A percentile compares a stretch with the other conserved stretches of the same genome.
phyloP scores from a whole-genome alignment of 2,329 filamentous ascomycete species.

The Diplocarpon mali region DNA sequence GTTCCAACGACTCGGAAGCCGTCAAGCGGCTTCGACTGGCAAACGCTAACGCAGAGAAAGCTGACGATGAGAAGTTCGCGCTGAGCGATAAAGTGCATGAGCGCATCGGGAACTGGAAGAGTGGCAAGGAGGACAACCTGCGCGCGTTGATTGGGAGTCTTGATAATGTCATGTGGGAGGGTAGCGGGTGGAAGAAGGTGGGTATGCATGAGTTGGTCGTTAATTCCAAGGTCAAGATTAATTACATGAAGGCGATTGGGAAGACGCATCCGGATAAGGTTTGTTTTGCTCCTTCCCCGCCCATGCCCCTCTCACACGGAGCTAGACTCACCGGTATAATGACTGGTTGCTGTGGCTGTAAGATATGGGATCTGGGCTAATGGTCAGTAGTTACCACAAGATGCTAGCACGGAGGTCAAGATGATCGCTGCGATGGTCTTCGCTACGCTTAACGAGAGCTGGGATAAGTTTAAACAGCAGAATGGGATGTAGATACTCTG shows the following conservation, averaged over 20 bases:
- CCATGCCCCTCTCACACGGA: conserved; percentile 5
- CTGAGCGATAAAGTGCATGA: conserved; percentile 79
- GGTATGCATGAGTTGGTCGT: conserved; percentile 87
- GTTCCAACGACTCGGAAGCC: conserved; percentile 51
- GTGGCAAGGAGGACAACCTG: conserved; percentile 86
- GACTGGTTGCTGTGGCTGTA: no score
- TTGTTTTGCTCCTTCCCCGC: conserved; percentile 27
- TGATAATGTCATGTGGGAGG: conserved; percentile 83
- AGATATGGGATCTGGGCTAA: neutral
- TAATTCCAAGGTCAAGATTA: conserved; percentile 90
- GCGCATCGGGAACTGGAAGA: conserved; percentile 68
- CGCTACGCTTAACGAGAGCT: conserved; percentile 58
- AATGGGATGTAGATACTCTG: conserved; percentile 46
- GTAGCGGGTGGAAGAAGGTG: conserved; percentile 92
- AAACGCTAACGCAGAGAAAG: conserved; percentile 73
- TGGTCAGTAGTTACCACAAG: conserved; percentile 44
- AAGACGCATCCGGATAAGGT: conserved; percentile 99
- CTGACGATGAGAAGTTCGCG: conserved; percentile 87
- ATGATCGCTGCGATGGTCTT: conserved; percentile 58
- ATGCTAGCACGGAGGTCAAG: conserved; percentile 52
- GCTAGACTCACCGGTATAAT: no score
- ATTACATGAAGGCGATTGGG: conserved; percentile 98
- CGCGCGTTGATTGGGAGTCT: conserved; percentile 78
- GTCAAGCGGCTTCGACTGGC: conserved; percentile 73
- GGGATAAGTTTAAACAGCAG: conserved; percentile 62